phyloP scores from a whole-genome alignment of 768 basidiomycete genomes.

The Cyathus striatus region DNA sequence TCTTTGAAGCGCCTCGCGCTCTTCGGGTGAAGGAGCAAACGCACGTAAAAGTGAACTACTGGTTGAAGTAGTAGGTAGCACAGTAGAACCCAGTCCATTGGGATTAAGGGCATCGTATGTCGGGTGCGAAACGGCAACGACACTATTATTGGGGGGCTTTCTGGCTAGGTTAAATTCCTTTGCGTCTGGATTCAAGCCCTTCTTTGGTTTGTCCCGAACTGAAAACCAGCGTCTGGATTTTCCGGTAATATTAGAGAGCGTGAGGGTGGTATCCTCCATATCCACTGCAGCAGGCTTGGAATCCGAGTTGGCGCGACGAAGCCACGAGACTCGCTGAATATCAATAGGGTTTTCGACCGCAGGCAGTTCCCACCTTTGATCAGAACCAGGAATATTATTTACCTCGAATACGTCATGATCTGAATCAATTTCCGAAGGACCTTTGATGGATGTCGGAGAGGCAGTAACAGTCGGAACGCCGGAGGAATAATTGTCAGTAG shows the following conservation, averaged over 20 bases:
- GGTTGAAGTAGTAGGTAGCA: conserved; percentile 33
- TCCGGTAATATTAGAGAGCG: conserved; percentile 7
- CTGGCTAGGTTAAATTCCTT: conserved; percentile 68
- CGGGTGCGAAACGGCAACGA: conserved; percentile 8
- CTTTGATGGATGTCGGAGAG: conserved; percentile 37
- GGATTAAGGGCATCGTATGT: conserved; percentile 58
- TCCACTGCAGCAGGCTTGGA: conserved; percentile 13
- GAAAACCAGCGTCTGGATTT: conserved; percentile 48
- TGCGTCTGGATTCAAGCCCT: conserved; percentile 79
- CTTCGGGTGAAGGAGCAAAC: conserved; percentile 84
- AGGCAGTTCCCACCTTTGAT: conserved; percentile 17
- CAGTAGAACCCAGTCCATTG: conserved; percentile 39
- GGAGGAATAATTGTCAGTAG: conserved; percentile 7
- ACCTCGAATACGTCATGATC: conserved; percentile 47
- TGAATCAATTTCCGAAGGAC: conserved; percentile 18
- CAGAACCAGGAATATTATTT: conserved; percentile 21
- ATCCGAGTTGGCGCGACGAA: conserved; percentile 29
- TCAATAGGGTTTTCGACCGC: conserved; percentile 18
- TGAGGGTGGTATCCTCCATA: conserved; percentile 1
- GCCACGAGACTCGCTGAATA: conserved; percentile 21
- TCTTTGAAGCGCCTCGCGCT: conserved; percentile 80
- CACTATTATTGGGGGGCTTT: conserved; percentile 15
- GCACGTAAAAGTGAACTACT: conserved; percentile 61
- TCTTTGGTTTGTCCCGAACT: conserved; percentile 46
- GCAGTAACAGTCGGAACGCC: conserved; percentile 19